Base-by-base conservation (phyloP, 2,329 filamentous ascomycete species). In the Colletotrichum plurivorum region DNA sequence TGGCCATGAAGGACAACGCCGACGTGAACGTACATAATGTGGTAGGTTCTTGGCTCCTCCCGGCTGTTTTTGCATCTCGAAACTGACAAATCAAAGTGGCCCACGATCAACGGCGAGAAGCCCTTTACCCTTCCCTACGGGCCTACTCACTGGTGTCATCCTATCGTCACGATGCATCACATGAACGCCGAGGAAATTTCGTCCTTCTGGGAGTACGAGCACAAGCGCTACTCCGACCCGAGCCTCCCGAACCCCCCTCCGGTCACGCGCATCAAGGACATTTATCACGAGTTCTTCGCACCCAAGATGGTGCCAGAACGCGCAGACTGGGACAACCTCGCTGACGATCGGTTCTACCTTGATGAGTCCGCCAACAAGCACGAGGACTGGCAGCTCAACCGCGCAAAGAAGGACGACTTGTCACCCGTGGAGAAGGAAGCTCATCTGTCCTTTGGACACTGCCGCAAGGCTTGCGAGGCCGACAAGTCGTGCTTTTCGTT, bases 111-210 rank as follows among this genome's bases (percentile, higher is more conserved):
- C 71, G 86, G 85, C 70, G 85, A 89, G 73, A 88, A 88, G 69
- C 86, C 85, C 3, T 77, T 80, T 56, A 87, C 82, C 1, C 75
- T 89, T n/a, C 81, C 83, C 1, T 88, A 82, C 68, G 79, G 80
- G 45, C 71, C 76, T 2, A 77, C 76, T n/a, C 79, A 86, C 70
- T 89, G 87, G 86, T 89, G 87, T 74, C 84, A 88, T 57, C 84
- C 87, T 9, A 79, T 88, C 52, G 80, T 84, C 2, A 88, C 87
- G 5, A 88, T 89, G 85, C 86, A 88, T 74, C 86, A 88, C 74
- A 80, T 87, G 70, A 80, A 80, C 20, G 80, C 82, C 70, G 81
- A 87, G 65, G 87, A 89, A 62, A 78, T 88, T 4, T 84, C 82
- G 25, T 78, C 78, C 10, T 80, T 89, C 48, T 87, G 83, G 81